Evolutionary conservation across 352 stramenopile species (phyloP), one percentile per base, ranked within the genome.

Genomic region (Globisporangium barbulae): DNA sequence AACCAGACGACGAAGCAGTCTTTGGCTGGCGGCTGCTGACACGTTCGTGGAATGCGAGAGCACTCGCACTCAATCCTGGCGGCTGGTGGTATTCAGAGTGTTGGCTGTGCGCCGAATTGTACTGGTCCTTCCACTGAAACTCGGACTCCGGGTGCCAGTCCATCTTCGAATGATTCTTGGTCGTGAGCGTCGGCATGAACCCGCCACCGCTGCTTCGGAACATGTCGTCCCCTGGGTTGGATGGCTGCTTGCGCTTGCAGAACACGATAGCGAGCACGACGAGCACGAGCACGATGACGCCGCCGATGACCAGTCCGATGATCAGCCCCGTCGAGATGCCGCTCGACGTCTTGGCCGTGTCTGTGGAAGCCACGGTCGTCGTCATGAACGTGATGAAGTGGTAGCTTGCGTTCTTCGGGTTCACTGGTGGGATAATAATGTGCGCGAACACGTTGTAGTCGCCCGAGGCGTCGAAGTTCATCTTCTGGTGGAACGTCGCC

Each of bases 331-430:
- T 85, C 1, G 78, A 87, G n/a, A 76, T 61, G 0, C 78, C 76
- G 50, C 55, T 56, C 4, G 63, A 71, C 4, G 52, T 53, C 1
- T 60, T 58, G n/a, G 21, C 48, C 9, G 65, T 65, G 13, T 12
- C 71, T 0, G 66, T 74, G 28, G 69, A 66, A 8, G 22, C 52
- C 6, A 78, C 54, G 2, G 45, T 61, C 5, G 81, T 85, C 17
- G 79, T 93, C 33, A 82, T 77, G 68, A 90, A 93, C 39, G 79
- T 83, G 53, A 93, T 82, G 59, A 93, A 90, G 69, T 93, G 81
- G 66, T 90, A 93, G 33, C 78, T 89, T 65, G 84, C 64, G 37
- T 83, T 67, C 13, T 71, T 49, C n/a, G 73, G 81, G 58, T 89
- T 74, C 54, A 67, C 70, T 0, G 79, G 75, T 12, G 84, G 75